These are phyloP conservation scores for Leishmania amazonensis DNA, from an alignment of 208 protist genomes.

Conservation along the genomic window DNA sequence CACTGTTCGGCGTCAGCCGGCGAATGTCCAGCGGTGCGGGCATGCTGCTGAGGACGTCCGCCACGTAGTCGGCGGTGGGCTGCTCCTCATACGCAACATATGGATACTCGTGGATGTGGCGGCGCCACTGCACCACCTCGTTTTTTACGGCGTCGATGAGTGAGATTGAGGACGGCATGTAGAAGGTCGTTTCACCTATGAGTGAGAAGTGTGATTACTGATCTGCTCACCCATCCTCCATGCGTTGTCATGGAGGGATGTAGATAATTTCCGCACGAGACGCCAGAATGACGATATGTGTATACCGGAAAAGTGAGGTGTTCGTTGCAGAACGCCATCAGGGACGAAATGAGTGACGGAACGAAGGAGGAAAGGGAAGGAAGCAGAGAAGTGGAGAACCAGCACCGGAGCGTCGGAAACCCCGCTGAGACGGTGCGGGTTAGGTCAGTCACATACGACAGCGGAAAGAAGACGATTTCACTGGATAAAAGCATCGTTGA, in stretches of 20 bases:
- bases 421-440: not conserved
- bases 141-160: constrained; percentile 42
- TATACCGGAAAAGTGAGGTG: not conserved
- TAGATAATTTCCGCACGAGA: not conserved
- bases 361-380: not conserved
- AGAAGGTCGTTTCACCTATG: too few relatives aligned
- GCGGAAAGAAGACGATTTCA: not conserved
- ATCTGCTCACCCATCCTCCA: too few relatives aligned
- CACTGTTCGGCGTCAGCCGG: constrained; percentile 57
- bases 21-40: constrained; percentile 46
- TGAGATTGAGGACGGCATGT: constrained; percentile 12
- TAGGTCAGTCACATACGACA: not conserved
- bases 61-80: constrained; percentile 77
- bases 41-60: constrained; percentile 47
- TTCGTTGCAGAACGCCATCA: not conserved
- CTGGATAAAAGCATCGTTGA: not conserved
- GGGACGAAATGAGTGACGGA: too few relatives aligned
- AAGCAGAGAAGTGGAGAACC: not conserved
- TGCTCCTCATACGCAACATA: constrained; percentile 67
- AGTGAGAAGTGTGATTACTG: not conserved
- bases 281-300: not conserved
- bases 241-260: not conserved
- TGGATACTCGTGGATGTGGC: constrained; percentile 72
- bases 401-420: too few relatives aligned
- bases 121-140: constrained; percentile 70